phyloP scores from a whole-genome alignment of 2,329 filamentous ascomycete genomes.

The Aschersonia sp. region DNA sequence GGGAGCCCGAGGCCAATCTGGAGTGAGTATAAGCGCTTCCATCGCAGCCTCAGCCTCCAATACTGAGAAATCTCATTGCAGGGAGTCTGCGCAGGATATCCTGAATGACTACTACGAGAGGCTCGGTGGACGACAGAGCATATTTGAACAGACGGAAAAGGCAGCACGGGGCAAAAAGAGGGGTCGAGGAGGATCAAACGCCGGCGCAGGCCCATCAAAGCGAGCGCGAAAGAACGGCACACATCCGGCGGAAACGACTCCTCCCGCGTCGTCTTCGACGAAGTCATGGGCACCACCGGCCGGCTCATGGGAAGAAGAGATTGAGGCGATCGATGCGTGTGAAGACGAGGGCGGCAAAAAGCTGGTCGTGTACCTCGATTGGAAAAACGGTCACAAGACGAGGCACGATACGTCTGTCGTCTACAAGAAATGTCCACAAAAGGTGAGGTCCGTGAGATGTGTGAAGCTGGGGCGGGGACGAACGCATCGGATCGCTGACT shows the following conservation, averaged over 20 bases:
- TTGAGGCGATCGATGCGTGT: constrained; percentile 56
- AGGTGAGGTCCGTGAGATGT: constrained; percentile 29
- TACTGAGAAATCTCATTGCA: constrained; percentile 10
- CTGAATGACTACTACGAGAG: constrained; percentile 48
- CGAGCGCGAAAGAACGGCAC: constrained; percentile 30
- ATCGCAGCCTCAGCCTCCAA: not conserved
- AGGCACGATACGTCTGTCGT: constrained; percentile 55
- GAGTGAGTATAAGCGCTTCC: constrained; percentile 8
- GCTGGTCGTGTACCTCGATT: constrained; percentile 55
- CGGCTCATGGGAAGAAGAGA: constrained; percentile 64
- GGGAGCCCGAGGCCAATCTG: constrained; percentile 61
- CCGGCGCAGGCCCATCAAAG: constrained; percentile 25
- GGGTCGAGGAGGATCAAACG: constrained; percentile 26
- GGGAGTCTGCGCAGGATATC: constrained; percentile 42
- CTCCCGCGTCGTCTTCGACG: constrained; percentile 25
- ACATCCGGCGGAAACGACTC: constrained; percentile 31
- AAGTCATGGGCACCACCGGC: constrained; percentile 51
- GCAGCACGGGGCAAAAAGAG: constrained; percentile 43
- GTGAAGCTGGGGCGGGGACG: too few relatives aligned
- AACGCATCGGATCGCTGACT: not conserved
- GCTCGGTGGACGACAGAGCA: constrained; percentile 47
- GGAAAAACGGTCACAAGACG: constrained; percentile 61
- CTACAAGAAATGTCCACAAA: constrained; percentile 66
- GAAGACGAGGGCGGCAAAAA: constrained; percentile 44
- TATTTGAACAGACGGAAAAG: constrained; percentile 35